Conservation (phyloP, 305 asterid species). For the Solanum hybrid region DNA sequence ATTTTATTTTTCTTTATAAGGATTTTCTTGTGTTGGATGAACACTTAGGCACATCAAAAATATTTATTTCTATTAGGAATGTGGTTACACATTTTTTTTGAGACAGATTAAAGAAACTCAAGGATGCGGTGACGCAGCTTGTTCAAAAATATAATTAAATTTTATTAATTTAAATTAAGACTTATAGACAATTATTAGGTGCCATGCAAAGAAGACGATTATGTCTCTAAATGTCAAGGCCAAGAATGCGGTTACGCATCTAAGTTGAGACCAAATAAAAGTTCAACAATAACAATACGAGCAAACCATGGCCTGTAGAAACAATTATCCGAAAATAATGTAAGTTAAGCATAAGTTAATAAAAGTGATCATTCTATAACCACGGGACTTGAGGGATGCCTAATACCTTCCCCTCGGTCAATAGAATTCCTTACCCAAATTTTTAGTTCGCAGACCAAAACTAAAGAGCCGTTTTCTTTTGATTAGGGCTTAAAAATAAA, state of each 20-base stretch:
- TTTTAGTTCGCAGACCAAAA: background rate
- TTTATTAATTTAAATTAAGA: too few relatives aligned
- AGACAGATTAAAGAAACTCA: background rate
- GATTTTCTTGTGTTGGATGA: background rate
- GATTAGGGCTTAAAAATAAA: background rate
- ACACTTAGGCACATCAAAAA: background rate
- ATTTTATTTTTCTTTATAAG: too few relatives aligned
- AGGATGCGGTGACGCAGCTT: background rate
- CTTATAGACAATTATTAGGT: background rate
- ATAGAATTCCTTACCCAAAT: background rate
- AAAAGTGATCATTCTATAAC: background rate
- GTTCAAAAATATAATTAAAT: background rate
- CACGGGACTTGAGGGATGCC: background rate
- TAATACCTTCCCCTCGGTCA: background rate
- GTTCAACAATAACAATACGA: background rate
- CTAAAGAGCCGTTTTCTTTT: background rate
- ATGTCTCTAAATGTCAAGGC: background rate
- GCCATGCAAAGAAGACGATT: too few relatives aligned
- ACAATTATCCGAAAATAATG: background rate
- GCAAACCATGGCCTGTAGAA: background rate
- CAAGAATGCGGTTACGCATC: background rate
- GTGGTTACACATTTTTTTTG: background rate
- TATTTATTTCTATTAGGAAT: too few relatives aligned
- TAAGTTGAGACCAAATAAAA: background rate
- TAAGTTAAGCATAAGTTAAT: background rate